These are phyloP conservation scores for Puya raimondii DNA, from an alignment of 176 grass and related monocot species.

Conservation along the genomic window DNA sequence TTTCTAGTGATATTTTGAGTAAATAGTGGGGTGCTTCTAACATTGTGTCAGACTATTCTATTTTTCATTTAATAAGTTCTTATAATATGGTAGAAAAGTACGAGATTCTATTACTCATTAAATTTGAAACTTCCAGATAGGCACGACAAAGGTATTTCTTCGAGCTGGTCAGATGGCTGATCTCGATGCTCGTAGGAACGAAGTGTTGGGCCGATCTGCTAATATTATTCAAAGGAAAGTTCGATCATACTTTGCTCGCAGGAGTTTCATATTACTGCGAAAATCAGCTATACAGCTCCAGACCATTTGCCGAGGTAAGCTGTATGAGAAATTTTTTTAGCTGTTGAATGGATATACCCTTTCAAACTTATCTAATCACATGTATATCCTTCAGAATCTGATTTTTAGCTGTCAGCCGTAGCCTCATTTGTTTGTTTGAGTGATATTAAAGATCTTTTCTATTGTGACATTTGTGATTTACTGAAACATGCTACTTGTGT, in stretches of 20 bases:
- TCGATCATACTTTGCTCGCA: slow-evolving; percentile 62
- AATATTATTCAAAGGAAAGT: slow-evolving; percentile 74
- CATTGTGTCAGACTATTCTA: too few relatives aligned
- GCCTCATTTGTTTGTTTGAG: too few relatives aligned
- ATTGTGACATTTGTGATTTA: too few relatives aligned
- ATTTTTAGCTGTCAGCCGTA: neutral
- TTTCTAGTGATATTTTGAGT: too few relatives aligned
- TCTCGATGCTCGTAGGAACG: slow-evolving; percentile 91
- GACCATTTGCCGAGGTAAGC: slow-evolving; percentile 74
- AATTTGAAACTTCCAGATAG: slow-evolving; percentile 37
- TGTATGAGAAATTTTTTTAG: neutral
- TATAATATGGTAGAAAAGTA: too few relatives aligned
- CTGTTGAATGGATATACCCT: slow-evolving; percentile 2
- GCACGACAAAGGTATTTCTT: slow-evolving; percentile 88
- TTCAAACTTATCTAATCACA: neutral
- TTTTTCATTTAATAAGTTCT: too few relatives aligned
- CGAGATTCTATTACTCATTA: too few relatives aligned
- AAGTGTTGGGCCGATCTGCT: slow-evolving; percentile 66
- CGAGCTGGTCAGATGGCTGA: slow-evolving; percentile 99
- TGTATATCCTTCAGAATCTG: neutral
- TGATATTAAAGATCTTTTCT: too few relatives aligned
- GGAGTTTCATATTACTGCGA: slow-evolving; percentile 56
- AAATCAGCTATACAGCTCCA: slow-evolving; percentile 49
- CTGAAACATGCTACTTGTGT: neutral
- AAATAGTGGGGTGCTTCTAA: neutral